Evolutionary conservation across 2,329 filamentous ascomycete species (phyloP).

Genomic region (Apiospora marii): DNA sequence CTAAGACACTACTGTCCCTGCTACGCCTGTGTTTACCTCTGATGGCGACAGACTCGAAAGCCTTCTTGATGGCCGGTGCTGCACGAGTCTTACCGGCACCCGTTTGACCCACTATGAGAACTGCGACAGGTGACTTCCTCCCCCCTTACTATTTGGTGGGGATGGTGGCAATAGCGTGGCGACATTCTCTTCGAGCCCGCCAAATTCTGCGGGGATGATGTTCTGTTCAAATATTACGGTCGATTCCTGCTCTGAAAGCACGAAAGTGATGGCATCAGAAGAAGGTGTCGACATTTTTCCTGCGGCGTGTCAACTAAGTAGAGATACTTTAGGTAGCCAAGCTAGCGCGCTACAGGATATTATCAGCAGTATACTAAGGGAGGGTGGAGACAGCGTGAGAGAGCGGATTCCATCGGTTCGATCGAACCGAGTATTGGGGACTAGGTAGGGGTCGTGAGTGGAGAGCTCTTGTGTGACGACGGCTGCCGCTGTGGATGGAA

Average conservation of each 20-base stretch:
- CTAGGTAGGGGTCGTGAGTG: neutral
- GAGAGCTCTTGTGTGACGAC: neutral
- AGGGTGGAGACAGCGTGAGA: neutral
- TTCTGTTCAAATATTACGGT: conserved; percentile 41
- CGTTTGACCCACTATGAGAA: conserved; percentile 56
- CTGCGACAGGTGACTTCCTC: conserved; percentile 43
- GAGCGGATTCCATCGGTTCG: conserved; percentile 7
- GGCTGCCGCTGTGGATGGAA: conserved; percentile 12
- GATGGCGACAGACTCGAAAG: conserved; percentile 37
- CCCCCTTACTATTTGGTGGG: neutral
- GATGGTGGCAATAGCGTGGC: conserved; percentile 23
- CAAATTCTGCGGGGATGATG: conserved; percentile 45
- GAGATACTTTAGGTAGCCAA: neutral
- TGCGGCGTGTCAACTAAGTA: neutral
- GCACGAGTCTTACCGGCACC: conserved; percentile 57
- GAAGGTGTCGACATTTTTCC: neutral
- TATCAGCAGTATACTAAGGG: neutral
- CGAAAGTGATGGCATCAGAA: neutral
- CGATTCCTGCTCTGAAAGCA: conserved; percentile 2
- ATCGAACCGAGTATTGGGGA: conserved; percentile 18
- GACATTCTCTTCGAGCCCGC: neutral
- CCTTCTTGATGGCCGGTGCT: conserved; percentile 47
- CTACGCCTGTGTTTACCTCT: neutral
- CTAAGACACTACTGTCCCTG: neutral
- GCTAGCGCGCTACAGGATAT: neutral